phyloP scores from a whole-genome alignment of 164 flowering plant species.

The Chimonanthus praecox region DNA sequence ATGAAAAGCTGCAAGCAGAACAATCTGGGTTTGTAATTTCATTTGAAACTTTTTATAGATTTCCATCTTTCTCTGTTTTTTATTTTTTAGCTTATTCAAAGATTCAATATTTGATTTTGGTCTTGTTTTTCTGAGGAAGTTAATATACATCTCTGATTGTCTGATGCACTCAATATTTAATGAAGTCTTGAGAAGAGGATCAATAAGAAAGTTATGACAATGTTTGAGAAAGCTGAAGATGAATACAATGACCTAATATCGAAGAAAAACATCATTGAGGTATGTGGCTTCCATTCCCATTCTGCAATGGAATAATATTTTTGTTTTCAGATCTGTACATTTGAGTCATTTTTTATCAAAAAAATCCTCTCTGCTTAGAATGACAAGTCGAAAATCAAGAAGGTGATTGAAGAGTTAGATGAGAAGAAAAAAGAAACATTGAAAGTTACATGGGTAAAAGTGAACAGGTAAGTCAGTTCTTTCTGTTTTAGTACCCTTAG shows the following conservation, averaged over 20 bases:
- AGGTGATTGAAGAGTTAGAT: slow-evolving; percentile 94
- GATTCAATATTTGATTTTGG: not conserved
- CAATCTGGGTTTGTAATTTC: slow-evolving; percentile 57
- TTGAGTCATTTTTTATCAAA: not conserved
- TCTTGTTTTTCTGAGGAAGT: not conserved
- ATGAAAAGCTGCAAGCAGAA: slow-evolving; percentile 76
- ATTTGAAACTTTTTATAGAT: not conserved
- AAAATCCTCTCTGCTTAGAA: slow-evolving; percentile 39
- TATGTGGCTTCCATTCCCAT: slow-evolving; percentile 21
- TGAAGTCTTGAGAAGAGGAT: slow-evolving; percentile 95
- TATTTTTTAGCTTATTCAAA: not conserved
- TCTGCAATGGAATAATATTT: not conserved
- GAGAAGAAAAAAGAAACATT: slow-evolving; percentile 98
- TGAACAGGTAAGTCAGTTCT: slow-evolving; percentile 53
- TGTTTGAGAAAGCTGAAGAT: slow-evolving; percentile 99
- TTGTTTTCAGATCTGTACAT: not conserved
- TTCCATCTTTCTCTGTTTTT: not conserved
- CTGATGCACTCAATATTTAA: slow-evolving; percentile 4
- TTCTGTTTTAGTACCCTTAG: not conserved
- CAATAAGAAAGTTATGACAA: slow-evolving; percentile 97
- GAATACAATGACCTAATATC: slow-evolving; percentile 87
- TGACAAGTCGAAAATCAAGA: slow-evolving; percentile 91
- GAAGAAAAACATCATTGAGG: slow-evolving; percentile 93
- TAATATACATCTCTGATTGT: not conserved
- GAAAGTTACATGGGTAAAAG: slow-evolving; percentile 94